A percentile compares a stretch with the other conserved stretches of the same genome.
These are phyloP conservation scores for Xylaria intraflava DNA, from an alignment of 495 filamentous ascomycete species.

Conservation along the genomic window DNA sequence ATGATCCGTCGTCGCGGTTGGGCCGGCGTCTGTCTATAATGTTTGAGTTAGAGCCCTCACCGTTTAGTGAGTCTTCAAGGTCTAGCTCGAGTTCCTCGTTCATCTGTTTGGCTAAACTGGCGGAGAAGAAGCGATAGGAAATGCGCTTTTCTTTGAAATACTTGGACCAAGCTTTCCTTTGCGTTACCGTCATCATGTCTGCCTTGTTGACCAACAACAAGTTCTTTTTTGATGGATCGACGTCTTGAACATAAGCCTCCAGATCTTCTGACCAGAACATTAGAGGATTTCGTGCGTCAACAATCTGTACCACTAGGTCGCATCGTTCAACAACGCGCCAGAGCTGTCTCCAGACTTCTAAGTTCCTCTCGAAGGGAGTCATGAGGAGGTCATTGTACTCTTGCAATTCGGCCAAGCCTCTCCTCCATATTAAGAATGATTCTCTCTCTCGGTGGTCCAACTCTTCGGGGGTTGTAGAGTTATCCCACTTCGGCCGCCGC, in stretches of 20 bases:
- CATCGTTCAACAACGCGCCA: conserved; percentile 98
- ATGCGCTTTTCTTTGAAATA: conserved; percentile 79
- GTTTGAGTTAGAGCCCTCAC: conserved; percentile 25
- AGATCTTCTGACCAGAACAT: conserved; percentile 92
- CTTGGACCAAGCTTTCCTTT: conserved; percentile 79
- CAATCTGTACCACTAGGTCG: conserved; percentile 95
- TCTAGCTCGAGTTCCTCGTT: conserved; percentile 60
- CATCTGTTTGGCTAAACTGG: conserved; percentile 78
- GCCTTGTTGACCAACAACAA: conserved; percentile 96
- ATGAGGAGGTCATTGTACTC: conserved; percentile 90
- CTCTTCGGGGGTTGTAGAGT: conserved; percentile 70
- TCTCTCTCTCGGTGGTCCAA: conserved; percentile 75
- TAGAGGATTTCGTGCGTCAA: conserved; percentile 91
- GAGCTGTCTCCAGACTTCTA: conserved; percentile 97
- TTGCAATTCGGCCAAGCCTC: conserved; percentile 85
- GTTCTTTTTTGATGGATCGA: conserved; percentile 82
- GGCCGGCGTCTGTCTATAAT: conserved; percentile 17
- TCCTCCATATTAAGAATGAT: conserved; percentile 79
- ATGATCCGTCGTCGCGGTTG: conserved; percentile 5
- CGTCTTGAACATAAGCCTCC: conserved; percentile 89
- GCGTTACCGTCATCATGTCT: conserved; percentile 92
- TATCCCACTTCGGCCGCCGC: conserved; percentile 81
- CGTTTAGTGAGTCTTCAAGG: conserved; percentile 33
- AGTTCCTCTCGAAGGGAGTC: conserved; percentile 96
- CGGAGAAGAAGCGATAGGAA: conserved; percentile 92